Percentiles rank a stretch among this genome's conserved stretches.
phyloP scores from a whole-genome alignment of 106 monocot genomes.

The Phalaenopsis aphrodite region DNA sequence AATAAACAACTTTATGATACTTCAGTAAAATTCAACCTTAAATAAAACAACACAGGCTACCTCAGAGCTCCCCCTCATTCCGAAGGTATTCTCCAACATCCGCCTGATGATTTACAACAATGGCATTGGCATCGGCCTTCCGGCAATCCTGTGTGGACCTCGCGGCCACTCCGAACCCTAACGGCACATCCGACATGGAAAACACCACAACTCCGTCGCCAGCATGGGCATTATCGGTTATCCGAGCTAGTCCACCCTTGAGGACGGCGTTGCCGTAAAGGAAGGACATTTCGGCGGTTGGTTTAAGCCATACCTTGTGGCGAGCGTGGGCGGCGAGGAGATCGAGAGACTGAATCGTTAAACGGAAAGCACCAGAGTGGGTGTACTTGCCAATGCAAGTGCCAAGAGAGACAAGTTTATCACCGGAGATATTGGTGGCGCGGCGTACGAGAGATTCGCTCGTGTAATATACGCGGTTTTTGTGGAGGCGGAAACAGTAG shows the following conservation, averaged over 20 bases:
- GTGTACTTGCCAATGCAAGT: slow-evolving; percentile 73
- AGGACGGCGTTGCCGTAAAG: slow-evolving; percentile 69
- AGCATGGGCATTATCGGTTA: slow-evolving; percentile 64
- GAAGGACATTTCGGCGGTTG: slow-evolving; percentile 68
- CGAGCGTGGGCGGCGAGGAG: slow-evolving; percentile 81
- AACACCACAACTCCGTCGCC: slow-evolving; percentile 85
- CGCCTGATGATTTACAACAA: slow-evolving; percentile 81
- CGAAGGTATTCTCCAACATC: slow-evolving; percentile 83
- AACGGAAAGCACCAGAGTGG: slow-evolving; percentile 57
- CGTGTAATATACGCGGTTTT: slow-evolving; percentile 82
- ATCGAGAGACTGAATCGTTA: slow-evolving; percentile 78
- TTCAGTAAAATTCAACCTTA: neutral
- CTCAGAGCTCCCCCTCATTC: slow-evolving; percentile 65
- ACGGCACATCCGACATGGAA: slow-evolving; percentile 71
- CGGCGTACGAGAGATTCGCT: slow-evolving; percentile 71
- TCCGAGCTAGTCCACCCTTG: slow-evolving; percentile 64
- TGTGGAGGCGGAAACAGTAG: slow-evolving; percentile 91
- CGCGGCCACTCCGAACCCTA: slow-evolving; percentile 77
- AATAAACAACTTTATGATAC: neutral
- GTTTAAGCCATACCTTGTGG: slow-evolving; percentile 86
- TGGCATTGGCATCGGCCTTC: slow-evolving; percentile 63
- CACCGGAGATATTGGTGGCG: slow-evolving; percentile 63
- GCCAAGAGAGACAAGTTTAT: slow-evolving; percentile 66
- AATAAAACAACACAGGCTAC: neutral
- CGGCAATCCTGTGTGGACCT: slow-evolving; percentile 74